Evolutionary conservation across 352 stramenopile species (phyloP).

Genomic region (Sclerospora graminicola): DNA sequence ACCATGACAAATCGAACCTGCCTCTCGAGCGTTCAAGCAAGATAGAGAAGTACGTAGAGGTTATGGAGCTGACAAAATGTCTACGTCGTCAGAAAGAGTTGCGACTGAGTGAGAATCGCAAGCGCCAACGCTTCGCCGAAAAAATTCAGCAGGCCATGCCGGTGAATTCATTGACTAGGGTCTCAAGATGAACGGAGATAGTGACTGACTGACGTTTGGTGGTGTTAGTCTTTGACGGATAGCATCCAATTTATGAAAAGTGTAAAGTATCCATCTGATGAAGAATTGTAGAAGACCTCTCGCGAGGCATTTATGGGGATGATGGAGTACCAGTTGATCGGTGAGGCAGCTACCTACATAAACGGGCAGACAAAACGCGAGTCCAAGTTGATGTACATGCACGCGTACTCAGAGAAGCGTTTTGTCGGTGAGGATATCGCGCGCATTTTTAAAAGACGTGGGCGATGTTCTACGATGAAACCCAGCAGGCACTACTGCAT

Average conservation of each 20-base stretch:
- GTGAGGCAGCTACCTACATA: constrained; percentile 49
- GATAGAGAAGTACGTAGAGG: too few relatives aligned
- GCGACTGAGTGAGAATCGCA: constrained; percentile 71
- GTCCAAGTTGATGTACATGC: constrained; percentile 79
- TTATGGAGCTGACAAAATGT: too few relatives aligned
- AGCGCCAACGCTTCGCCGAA: too few relatives aligned
- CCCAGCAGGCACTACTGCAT: too few relatives aligned
- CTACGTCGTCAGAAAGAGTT: constrained; percentile 55
- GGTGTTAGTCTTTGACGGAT: constrained; percentile 69
- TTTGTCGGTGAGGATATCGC: constrained; percentile 63
- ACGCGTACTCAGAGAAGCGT: constrained; percentile 61
- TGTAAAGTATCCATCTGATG: constrained; percentile 27
- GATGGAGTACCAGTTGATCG: constrained; percentile 68
- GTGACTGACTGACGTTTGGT: too few relatives aligned
- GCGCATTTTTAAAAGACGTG: constrained; percentile 71
- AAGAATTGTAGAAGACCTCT: constrained; percentile 68
- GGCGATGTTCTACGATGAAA: constrained; percentile 35
- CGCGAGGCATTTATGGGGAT: constrained; percentile 70
- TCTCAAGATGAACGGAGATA: not conserved
- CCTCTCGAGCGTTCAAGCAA: too few relatives aligned
- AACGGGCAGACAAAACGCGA: constrained; percentile 72
- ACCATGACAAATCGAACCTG: too few relatives aligned
- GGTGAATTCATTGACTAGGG: too few relatives aligned
- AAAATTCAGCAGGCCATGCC: constrained; percentile 21
- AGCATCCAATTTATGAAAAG: constrained; percentile 63